Percentiles rank a stretch among this genome's conserved stretches.
Evolutionary conservation across 495 filamentous ascomycete species (phyloP).

Genomic region (Penicillium riverlandense): DNA sequence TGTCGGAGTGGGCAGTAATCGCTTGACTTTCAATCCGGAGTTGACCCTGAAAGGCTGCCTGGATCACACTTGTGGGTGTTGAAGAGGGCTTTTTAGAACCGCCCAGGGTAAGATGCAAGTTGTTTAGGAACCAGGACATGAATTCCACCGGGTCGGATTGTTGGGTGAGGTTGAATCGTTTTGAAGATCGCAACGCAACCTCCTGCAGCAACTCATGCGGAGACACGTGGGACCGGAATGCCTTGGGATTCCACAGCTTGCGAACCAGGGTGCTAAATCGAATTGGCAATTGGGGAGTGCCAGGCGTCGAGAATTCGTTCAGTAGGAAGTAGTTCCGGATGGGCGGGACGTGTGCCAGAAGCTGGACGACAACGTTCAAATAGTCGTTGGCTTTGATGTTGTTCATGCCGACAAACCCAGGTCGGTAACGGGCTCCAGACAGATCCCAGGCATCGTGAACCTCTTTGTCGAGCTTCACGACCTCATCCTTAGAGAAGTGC

Average conservation of each 20-base stretch:
- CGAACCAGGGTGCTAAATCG: constrained; percentile 86
- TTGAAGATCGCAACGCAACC: constrained; percentile 80
- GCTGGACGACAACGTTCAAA: constrained; percentile 92
- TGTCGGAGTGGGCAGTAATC: constrained; percentile 88
- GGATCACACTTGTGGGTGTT: constrained; percentile 61
- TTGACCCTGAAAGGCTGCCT: constrained; percentile 86
- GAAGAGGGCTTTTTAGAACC: constrained; percentile 79
- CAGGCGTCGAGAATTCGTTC: constrained; percentile 46
- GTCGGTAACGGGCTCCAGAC: constrained; percentile 73
- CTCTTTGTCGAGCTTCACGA: constrained; percentile 72
- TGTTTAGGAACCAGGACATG: constrained; percentile 93
- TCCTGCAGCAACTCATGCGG: constrained; percentile 96
- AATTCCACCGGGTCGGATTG: constrained; percentile 97
- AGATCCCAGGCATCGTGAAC: constrained; percentile 71
- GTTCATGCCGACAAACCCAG: constrained; percentile 96
- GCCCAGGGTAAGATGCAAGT: constrained; percentile 84
- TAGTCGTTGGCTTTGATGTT: constrained; percentile 99
- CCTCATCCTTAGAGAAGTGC: constrained; percentile 70
- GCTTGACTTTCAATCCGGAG: constrained; percentile 88
- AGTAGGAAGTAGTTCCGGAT: constrained; percentile 91
- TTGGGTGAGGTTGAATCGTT: constrained; percentile 82
- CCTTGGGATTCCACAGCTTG: constrained; percentile 96
- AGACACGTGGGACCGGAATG: constrained; percentile 95
- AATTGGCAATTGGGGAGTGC: constrained; percentile 54
- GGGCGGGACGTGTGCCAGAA: constrained; percentile 81